Evolutionary conservation across 352 stramenopile genomes (phyloP), one percentile per base, ranked within the genome.

Genomic region (Phytophthora capsici): DNA sequence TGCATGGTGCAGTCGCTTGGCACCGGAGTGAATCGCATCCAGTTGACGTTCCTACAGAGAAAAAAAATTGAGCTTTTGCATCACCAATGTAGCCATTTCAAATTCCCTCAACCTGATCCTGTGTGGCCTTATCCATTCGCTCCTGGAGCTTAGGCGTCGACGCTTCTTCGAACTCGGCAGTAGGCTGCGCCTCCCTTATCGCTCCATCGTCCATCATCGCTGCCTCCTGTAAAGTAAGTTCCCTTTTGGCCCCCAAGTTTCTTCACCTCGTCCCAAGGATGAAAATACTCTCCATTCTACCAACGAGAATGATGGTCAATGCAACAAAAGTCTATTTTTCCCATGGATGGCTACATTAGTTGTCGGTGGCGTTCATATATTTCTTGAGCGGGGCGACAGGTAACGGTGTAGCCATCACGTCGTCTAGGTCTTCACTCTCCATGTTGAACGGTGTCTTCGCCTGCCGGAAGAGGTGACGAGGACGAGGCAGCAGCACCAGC

Each of bases 361-460:
- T 57, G 32, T 63, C 62, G 12, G 52, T 61, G 36, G 66, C 45
- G 58, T 82, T 82, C 78, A 92, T 89, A 73, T 90, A 92, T 69
- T 92, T 92, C 49, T 90, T 89, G 37, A 92, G 81, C 46, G 84
- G 84, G 16, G 81, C 80, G 34, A 90, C 71, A n/a, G 81, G 78
- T 26, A 92, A 62, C 38, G 70, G 41, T n/a, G 73, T 71, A 23
- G 63, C 58, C 44, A 78, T 49, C 45, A 66, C 30, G 37, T 71
- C 67, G 40, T 78, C 71, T 23, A 71, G 40, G 28, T 80, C 68
- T n/a, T 77, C 51, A n/a, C 36, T 69, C 56, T 67, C 57, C 17
- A 71, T 32, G 7, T 56, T 57, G 9, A 63, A 55, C 17, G 72
- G 56, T 6, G 58, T 54, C 71, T 88, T 89, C 20, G 73, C 72